Evolutionary conservation across 116 monocot genomes (phyloP).

Genomic region (Dioscorea cayenensis): DNA sequence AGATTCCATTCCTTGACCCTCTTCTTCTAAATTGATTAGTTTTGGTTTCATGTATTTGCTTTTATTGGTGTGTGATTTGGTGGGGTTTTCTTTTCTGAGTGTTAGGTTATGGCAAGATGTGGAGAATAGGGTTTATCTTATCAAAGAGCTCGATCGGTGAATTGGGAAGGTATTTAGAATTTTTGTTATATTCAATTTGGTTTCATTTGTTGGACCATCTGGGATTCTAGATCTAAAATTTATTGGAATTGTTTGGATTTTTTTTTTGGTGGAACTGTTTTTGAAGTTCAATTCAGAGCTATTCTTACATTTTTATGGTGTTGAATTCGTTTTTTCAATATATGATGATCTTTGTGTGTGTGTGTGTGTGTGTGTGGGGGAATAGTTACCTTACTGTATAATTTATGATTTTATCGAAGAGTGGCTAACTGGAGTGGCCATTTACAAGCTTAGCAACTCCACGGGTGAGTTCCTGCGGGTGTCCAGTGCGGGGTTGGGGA

Average conservation of each 20-base stretch:
- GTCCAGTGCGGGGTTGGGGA: too few species aligned
- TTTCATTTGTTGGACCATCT: neutral
- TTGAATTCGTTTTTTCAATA: too few species aligned
- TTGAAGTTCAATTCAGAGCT: too few species aligned
- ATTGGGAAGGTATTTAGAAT: conserved; percentile 53
- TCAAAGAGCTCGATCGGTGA: conserved; percentile 81
- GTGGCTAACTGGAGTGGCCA: too few species aligned
- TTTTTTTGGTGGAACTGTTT: neutral
- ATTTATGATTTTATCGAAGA: neutral
- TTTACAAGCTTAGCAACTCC: too few species aligned
- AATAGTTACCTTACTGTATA: neutral
- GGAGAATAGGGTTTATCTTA: conserved; percentile 82
- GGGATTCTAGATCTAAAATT: neutral
- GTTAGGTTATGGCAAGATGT: conserved; percentile 92
- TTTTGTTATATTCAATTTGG: neutral
- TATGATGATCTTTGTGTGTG: too few species aligned
- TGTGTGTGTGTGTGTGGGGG: too few species aligned
- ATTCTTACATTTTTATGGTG: too few species aligned
- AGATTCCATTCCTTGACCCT: neutral
- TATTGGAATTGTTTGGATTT: neutral
- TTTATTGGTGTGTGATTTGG: neutral
- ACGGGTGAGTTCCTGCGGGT: too few species aligned
- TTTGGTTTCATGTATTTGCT: neutral
- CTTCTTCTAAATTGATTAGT: neutral
- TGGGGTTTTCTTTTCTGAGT: conserved; percentile 1